Evolutionary conservation across 2,329 filamentous ascomycete species (phyloP).

Genomic region (Pyricularia pennisetigena): DNA sequence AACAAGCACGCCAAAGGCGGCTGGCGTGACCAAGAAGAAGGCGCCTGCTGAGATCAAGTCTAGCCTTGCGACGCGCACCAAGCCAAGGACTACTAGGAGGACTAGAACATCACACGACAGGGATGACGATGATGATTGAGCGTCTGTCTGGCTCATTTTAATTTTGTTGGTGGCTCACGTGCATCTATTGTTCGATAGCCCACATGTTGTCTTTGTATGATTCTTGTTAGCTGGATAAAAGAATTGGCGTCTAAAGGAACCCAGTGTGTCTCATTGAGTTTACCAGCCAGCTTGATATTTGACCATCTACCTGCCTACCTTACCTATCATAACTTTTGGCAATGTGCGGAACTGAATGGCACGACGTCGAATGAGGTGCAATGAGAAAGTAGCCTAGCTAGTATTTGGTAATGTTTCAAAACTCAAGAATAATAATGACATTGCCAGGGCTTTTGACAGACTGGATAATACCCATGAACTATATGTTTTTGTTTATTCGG

Average conservation of each 20-base stretch:
- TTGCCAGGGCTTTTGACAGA: too few species aligned
- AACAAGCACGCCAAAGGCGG: neutral
- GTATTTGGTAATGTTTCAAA: neutral
- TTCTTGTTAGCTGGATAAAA: neutral
- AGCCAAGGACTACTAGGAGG: conserved; percentile 1
- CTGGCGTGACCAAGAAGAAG: conserved; percentile 2
- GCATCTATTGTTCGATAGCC: neutral
- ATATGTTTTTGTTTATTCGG: neutral
- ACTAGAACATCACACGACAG: neutral
- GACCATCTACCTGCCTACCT: neutral
- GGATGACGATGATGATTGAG: conserved; percentile 4
- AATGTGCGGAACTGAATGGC: neutral
- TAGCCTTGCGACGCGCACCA: conserved; percentile 3
- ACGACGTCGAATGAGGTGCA: neutral
- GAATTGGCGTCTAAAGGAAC: neutral
- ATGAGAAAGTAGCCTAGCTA: neutral
- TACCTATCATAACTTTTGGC: neutral
- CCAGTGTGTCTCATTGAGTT: too few species aligned
- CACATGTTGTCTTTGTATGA: neutral
- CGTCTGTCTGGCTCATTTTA: neutral
- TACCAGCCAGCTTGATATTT: neutral
- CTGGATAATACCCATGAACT: too few species aligned
- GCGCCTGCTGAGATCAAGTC: neutral
- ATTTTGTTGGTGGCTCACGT: neutral
- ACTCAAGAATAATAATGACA: too few species aligned